Base-by-base conservation (phyloP, 1,139 yeast species). In the Taphrina deformans region DNA sequence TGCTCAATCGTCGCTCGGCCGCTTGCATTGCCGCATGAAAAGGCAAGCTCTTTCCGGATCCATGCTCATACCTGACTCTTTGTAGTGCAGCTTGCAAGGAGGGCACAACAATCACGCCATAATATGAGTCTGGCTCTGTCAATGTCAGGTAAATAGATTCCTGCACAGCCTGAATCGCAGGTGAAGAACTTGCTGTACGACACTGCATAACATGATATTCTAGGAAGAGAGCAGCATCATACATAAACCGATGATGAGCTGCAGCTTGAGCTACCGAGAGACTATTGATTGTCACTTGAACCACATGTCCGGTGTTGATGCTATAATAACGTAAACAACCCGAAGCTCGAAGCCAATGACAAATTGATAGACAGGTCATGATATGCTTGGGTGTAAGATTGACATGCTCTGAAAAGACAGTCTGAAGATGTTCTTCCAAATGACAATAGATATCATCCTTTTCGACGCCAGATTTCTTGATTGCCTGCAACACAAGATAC, bases 31-130 rank as follows among this genome's bases (percentile, higher is more conserved):
- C 91, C 71, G 85, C 84, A 61, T 79, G 82, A 69, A 83, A 84
- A 72, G 81, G 78, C 55, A 87, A 70, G 1, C 79, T 67, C 45
- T 79, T 72, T 67, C 79, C 74, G 16, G 77, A 74, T 5, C 76
- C 74, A 48, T 76, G 72, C 35, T 77, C 77, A 2, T 83, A 74
- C 38, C 80, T 75, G 6, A 72, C 66, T 2, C 64, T 64, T 18
- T 76, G 72, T 12, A 85, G 71, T 0, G 88, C 86, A 65, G 80
- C 80, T 0, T 78, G 78, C 9, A 89, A 72, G 0, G 85, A 77
- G 0, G 87, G 81, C 10, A 16, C 53, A 16, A 82, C 79, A 10
- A 29, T 27, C 26, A 60, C 38, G 23, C 62, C 66, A 26, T 61
- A 38, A 26, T 35, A 52, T 12, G 65, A 65, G 27, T 61, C 64